A percentile compares a stretch with the other conserved stretches of the same genome.
Evolutionary conservation across 1,284 basidiomycete genomes (phyloP).

Genomic region (Moesziomyces aphidis): DNA sequence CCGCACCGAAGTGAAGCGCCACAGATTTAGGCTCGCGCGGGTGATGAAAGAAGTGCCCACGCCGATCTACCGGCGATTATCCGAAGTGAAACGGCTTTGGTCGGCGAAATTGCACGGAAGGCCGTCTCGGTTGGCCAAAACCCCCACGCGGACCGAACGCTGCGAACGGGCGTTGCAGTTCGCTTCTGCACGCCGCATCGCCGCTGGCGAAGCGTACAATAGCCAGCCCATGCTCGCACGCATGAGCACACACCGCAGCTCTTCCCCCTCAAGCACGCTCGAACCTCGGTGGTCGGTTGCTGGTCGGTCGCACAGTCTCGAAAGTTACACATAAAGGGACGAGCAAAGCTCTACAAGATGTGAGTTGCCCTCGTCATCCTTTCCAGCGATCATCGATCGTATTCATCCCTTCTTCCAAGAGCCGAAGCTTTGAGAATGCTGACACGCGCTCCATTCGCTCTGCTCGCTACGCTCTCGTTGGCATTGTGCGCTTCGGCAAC

Average conservation of each 20-base stretch:
- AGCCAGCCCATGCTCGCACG: too few species aligned
- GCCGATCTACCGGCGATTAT: not conserved
- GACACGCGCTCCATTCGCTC: not conserved
- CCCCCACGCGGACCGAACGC: not conserved
- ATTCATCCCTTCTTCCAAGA: not conserved
- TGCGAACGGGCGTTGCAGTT: not conserved
- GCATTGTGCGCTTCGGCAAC: not conserved
- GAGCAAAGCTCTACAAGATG: not conserved
- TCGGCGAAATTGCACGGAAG: not conserved
- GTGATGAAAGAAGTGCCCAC: not conserved
- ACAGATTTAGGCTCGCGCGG: too few species aligned
- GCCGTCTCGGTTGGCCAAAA: not conserved
- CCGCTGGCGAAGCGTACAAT: not conserved
- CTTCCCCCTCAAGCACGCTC: too few species aligned
- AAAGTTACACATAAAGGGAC: too few species aligned
- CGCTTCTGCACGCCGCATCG: not conserved
- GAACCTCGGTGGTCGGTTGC: too few species aligned
- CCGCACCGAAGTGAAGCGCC: too few species aligned
- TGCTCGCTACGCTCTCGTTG: slow-evolving; percentile 1
- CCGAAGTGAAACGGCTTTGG: not conserved
- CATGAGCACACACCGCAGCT: too few species aligned
- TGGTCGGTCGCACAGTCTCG: too few species aligned
- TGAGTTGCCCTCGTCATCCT: not conserved
- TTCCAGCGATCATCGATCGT: not conserved
- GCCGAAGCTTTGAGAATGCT: slow-evolving; percentile 3